Evolutionary conservation across 1,284 basidiomycete genomes (phyloP), one percentile per base, ranked within the genome.

Genomic region (Cutaneotrichosporon mucoides): DNA sequence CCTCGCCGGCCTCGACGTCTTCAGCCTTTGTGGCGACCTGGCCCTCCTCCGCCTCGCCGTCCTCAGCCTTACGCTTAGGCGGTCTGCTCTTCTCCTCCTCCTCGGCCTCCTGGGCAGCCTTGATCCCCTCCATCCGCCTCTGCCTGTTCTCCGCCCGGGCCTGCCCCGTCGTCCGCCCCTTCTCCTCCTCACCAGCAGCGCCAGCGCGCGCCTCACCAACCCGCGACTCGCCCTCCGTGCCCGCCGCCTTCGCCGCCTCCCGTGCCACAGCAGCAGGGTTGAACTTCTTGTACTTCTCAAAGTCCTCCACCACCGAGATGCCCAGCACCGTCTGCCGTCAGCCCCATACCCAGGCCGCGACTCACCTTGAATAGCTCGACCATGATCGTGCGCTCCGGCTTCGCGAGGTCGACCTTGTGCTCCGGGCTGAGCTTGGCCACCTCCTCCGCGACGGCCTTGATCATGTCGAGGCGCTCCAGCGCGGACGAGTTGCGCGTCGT

Each of bases 361-460:
- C 71, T 56, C 43, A 73, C 74, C 59, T 70, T 73, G 56, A 67
- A 64, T 8, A 73, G 56, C 59, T 76, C 75, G 6, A 75, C 56
- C 16, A 75, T 35, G 12, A 76, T 68, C 7, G 73, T 75, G 53
- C 67, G 54, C 41, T 75, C 72, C 0, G 71, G 68, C 48, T 72
- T 63, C 44, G 62, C 68, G 42, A 76, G 63, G 61, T 76, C 73
- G 6, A 76, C 75, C 13, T 51, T 66, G 56, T 76, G 75, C 2
- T 61, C 66, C 10, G 53, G 46, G 13, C 63, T 64, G 4, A 75
- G 59, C 42, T 65, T 67, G 11, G 56, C 53, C 4, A 76, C 70
- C 34, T 68, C 59, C 38, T 72, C 70, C 5, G 75, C 75, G 11
- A 74, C 65, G 0, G 67, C 60, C 47, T 68, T 67, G 63, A 76